phyloP scores from a whole-genome alignment of 306 rosid genomes.

The Carpinus viminea region DNA sequence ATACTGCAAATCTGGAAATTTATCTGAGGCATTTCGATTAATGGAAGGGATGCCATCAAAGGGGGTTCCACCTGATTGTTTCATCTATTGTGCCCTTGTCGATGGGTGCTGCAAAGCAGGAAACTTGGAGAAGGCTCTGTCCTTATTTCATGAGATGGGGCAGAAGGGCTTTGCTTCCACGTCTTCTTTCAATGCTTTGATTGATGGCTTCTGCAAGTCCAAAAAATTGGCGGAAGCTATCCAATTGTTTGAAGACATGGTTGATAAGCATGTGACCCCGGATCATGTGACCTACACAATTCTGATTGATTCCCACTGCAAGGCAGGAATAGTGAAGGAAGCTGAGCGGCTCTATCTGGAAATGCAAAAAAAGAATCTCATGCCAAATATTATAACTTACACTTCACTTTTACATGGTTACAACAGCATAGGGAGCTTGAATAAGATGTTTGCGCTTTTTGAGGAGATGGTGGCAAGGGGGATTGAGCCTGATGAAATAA shows the following conservation, averaged over 20 bases:
- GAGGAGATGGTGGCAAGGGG: conserved; percentile 44
- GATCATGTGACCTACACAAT: conserved; percentile 39
- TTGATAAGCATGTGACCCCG: conserved; percentile 31
- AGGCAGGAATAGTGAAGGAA: conserved; percentile 34
- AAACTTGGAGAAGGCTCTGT: conserved; percentile 36
- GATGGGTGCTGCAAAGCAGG: conserved; percentile 46
- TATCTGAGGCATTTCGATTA: conserved; percentile 39
- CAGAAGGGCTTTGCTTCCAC: conserved; percentile 37
- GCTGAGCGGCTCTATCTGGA: conserved; percentile 45
- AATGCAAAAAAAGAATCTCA: conserved; percentile 33
- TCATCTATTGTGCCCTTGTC: conserved; percentile 40
- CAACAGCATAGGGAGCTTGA: conserved; percentile 27
- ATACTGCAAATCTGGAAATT: conserved; percentile 43
- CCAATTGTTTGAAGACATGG: conserved; percentile 34
- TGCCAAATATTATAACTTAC: conserved; percentile 32
- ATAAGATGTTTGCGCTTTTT: conserved; percentile 35
- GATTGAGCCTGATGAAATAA: conserved; percentile 32
- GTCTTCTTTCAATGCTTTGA: conserved; percentile 39
- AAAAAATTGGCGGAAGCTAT: conserved; percentile 41
- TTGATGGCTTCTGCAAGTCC: conserved; percentile 41
- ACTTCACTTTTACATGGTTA: conserved; percentile 42
- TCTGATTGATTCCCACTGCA: conserved; percentile 36
- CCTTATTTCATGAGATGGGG: conserved; percentile 35
- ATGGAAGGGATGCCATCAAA: conserved; percentile 40
- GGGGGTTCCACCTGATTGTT: conserved; percentile 36